Percentiles rank a stretch among this genome's conserved stretches.
These are phyloP conservation scores for Oldenlandia corymbosa DNA, from an alignment of 257 asterid species.

Conservation along the genomic window DNA sequence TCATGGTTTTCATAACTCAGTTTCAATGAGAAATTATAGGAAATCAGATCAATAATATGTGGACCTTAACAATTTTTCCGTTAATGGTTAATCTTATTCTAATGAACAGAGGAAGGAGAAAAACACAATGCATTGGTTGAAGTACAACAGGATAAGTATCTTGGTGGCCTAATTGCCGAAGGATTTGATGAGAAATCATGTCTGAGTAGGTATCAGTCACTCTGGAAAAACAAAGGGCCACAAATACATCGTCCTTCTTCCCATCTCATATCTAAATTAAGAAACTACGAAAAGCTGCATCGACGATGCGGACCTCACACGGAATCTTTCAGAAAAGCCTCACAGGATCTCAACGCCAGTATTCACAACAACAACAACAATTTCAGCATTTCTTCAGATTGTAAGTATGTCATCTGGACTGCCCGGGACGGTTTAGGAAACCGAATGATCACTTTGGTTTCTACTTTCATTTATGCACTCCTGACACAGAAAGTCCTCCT, in stretches of 20 bases:
- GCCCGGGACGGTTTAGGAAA: slow-evolving; percentile 72
- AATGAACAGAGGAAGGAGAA: not conserved
- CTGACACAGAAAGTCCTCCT: slow-evolving; percentile 70
- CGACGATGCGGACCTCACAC: slow-evolving; percentile 69
- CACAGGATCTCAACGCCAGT: slow-evolving; percentile 39
- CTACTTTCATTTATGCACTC: slow-evolving; percentile 74
- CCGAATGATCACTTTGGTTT: slow-evolving; percentile 54
- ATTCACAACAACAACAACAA: slow-evolving; percentile 34
- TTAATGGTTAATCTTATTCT: too few relatives aligned
- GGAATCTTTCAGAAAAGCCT: slow-evolving; percentile 40
- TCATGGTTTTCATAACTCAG: too few relatives aligned
- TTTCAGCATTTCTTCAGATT: slow-evolving; percentile 26
- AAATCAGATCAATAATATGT: too few relatives aligned
- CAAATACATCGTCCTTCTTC: slow-evolving; percentile 44
- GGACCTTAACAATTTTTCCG: too few relatives aligned
- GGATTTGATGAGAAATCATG: slow-evolving; percentile 64
- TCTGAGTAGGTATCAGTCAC: slow-evolving; percentile 57
- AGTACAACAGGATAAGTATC: slow-evolving; percentile 38
- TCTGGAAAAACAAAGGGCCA: slow-evolving; percentile 33
- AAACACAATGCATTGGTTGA: not conserved
- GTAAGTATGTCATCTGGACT: slow-evolving; percentile 68
- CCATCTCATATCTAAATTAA: slow-evolving; percentile 53
- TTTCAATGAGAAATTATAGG: too few relatives aligned
- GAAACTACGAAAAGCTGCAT: slow-evolving; percentile 68
- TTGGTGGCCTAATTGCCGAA: slow-evolving; percentile 51